These are phyloP conservation scores for Stygiomarasmius scandens DNA, from an alignment of 1,284 basidiomycete genomes.

Conservation along the genomic window DNA sequence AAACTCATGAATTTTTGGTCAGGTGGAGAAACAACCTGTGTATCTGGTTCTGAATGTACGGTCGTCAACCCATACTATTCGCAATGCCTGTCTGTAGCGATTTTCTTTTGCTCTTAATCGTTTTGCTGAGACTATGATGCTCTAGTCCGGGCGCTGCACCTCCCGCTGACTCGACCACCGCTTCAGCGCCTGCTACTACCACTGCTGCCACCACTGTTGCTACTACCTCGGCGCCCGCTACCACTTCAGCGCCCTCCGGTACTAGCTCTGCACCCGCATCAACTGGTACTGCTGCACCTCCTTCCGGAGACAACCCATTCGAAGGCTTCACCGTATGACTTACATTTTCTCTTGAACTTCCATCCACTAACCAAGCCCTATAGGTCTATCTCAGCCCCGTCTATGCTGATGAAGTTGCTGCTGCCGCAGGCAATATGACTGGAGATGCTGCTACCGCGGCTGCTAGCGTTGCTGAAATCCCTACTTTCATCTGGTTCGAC, in stretches of 20 bases:
- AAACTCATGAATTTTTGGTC: conserved; percentile 7
- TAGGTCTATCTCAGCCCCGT: conserved; percentile 54
- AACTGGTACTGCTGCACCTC: conserved; percentile 32
- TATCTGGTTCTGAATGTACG: conserved; percentile 42
- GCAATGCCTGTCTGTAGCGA: conserved; percentile 52
- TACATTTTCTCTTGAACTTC: not conserved
- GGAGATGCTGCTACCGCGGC: conserved; percentile 52
- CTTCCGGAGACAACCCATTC: conserved; percentile 56
- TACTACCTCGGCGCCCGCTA: conserved; percentile 14
- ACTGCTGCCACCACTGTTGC: conserved; percentile 13
- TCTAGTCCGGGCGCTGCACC: conserved; percentile 29
- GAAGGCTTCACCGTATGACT: conserved; percentile 43
- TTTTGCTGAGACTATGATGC: conserved; percentile 5
- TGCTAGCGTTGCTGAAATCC: conserved; percentile 52
- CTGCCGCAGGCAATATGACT: conserved; percentile 51
- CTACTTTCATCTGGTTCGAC: conserved; percentile 66
- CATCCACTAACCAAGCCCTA: not conserved
- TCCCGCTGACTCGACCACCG: conserved; percentile 10
- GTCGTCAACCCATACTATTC: conserved; percentile 54
- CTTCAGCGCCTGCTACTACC: conserved; percentile 15
- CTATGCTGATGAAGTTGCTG: conserved; percentile 53
- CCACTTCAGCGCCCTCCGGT: conserved; percentile 3
- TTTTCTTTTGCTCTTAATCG: not conserved
- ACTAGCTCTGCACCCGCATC: conserved; percentile 26
- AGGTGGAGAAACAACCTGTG: conserved; percentile 55